phyloP scores from a whole-genome alignment of 129 eudicot species.

The Cynara cardunculus region DNA sequence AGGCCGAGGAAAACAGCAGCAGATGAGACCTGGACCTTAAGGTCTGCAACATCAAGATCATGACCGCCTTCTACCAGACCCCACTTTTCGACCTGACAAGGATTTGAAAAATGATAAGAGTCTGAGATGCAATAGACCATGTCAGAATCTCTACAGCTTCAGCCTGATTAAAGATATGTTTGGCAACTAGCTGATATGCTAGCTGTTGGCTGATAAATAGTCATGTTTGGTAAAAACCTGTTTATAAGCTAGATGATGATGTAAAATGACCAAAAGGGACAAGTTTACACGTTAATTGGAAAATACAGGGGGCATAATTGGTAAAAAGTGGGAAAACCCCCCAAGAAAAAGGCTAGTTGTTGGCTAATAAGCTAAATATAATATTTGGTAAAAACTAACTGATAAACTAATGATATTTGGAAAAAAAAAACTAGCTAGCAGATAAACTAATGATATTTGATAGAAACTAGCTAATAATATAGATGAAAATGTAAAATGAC shows the following conservation, averaged over 20 bases:
- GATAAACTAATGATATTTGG: no score
- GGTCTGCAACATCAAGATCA: constrained; percentile 95
- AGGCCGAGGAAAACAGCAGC: constrained; percentile 91
- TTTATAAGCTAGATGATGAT: neutral
- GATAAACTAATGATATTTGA: no score
- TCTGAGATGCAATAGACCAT: neutral
- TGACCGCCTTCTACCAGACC: constrained; percentile 99
- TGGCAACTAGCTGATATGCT: neutral
- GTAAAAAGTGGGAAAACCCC: neutral
- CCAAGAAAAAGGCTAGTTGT: neutral
- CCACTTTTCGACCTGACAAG: constrained; percentile 80
- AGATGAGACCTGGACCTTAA: constrained; percentile 83
- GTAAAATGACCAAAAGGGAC: neutral
- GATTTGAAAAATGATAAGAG: neutral
- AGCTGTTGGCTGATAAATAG: no score
- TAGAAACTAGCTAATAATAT: neutral
- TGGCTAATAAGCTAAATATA: neutral
- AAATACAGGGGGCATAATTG: neutral
- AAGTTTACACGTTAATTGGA: neutral
- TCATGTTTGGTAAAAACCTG: neutral
- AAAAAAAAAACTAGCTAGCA: no score
- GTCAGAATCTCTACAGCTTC: neutral
- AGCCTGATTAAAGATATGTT: neutral
- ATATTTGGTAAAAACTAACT: neutral
- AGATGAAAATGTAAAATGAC: neutral